phyloP scores from a whole-genome alignment of 805 yeast genomes.

The Kodamaea kaohsiungensis region DNA sequence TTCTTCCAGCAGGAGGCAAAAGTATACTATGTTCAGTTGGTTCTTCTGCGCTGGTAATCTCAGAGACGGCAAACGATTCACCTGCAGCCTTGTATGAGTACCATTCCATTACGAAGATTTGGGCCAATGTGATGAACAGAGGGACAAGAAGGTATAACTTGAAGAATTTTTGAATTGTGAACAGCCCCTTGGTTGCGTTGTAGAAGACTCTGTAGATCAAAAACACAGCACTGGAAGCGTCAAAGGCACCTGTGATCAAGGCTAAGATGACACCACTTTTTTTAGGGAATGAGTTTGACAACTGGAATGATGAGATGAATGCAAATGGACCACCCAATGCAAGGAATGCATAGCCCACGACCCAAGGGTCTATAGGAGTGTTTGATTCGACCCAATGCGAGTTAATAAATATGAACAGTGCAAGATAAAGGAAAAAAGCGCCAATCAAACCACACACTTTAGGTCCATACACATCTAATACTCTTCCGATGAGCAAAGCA shows the following conservation, averaged over 20 bases:
- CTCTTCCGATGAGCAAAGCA: conserved; percentile 51
- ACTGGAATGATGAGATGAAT: conserved; percentile 56
- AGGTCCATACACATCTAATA: conserved; percentile 54
- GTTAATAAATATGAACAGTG: conserved; percentile 47
- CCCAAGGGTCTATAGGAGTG: conserved; percentile 48
- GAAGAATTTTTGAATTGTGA: conserved; percentile 46
- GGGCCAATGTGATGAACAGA: conserved; percentile 46
- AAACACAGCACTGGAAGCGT: conserved; percentile 58
- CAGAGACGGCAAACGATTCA: background rate
- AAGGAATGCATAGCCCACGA: conserved; percentile 52
- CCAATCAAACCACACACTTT: conserved; percentile 55
- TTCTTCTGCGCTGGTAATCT: background rate
- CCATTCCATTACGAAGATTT: conserved; percentile 48
- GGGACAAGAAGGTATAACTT: conserved; percentile 51
- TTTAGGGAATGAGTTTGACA: conserved; percentile 57
- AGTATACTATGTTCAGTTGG: conserved; percentile 4
- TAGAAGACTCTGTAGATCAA: conserved; percentile 47
- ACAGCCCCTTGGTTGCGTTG: conserved; percentile 28
- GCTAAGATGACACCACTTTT: conserved; percentile 55
- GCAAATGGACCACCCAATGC: conserved; percentile 62
- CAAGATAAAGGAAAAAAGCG: conserved; percentile 45
- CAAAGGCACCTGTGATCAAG: conserved; percentile 58
- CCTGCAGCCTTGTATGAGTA: conserved; percentile 48
- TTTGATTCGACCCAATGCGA: conserved; percentile 26
- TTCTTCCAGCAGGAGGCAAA: conserved; percentile 26